phyloP scores from a whole-genome alignment of 1,284 basidiomycete genomes.

The Ustilago lituana region DNA sequence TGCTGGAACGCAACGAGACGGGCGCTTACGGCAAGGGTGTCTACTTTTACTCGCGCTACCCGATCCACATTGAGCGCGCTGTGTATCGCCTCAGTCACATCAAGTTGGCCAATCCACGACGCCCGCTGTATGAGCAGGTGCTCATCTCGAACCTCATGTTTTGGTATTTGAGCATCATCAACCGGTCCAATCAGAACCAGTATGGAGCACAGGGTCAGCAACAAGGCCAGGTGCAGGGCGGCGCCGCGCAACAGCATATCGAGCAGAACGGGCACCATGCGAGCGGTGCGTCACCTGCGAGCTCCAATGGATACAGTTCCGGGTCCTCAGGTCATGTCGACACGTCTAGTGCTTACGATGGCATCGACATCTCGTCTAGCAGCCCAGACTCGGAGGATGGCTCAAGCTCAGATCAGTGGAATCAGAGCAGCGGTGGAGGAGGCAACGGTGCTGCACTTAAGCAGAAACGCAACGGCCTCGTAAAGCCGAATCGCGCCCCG shows the following conservation, averaged over 20 bases:
- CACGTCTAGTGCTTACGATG: conserved; percentile 35
- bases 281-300: background rate
- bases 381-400: conserved; percentile 31
- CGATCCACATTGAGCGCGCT: conserved; percentile 96
- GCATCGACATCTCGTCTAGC: conserved; percentile 21
- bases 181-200: conserved; percentile 72
- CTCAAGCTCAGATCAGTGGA: conserved; percentile 21
- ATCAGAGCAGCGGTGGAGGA: conserved; percentile 5
- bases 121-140: conserved; percentile 97
- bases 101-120: conserved; percentile 94
- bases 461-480: conserved; percentile 38
- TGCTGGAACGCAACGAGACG: conserved; percentile 44
- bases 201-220: conserved; percentile 54
- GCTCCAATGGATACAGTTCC: conserved; percentile 8
- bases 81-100: conserved; percentile 97
- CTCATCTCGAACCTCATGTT: conserved; percentile 99
- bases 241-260: background rate
- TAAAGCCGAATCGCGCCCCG: conserved; percentile 61
- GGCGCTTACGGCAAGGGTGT: conserved; percentile 28
- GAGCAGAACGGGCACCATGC: conserved; percentile 13
- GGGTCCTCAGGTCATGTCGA: conserved; percentile 17
- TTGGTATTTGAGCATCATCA: conserved; percentile 99
- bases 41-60: conserved; percentile 80
- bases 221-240: conserved; percentile 39
- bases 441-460: conserved; percentile 20